Evolutionary conservation across 768 basidiomycete genomes (phyloP), one percentile per base, ranked within the genome.

Genomic region (Scleroderma citrinum): DNA sequence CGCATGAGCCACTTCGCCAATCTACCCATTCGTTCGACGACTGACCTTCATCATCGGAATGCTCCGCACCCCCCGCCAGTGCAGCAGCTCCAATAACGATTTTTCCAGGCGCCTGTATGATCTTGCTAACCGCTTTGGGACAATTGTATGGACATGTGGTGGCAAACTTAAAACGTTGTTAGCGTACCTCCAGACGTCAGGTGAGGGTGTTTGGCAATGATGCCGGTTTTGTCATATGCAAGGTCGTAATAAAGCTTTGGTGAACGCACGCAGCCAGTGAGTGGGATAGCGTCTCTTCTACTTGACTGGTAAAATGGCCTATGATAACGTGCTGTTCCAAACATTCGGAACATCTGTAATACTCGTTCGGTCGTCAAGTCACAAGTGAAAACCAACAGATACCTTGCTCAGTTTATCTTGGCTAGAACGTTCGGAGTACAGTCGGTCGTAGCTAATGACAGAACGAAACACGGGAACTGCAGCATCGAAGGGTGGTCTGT

Each of bases 71-170:
- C 2, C 82, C 82, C 14, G 72, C 80, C 26, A 66, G 60, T 35
- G 73, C 72, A 5, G 71, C 70, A 45, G 77, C 75, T 20, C 72
- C 70, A 29, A 78, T 68, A 16, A 73, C 71, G 3, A 77, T 66
- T 29, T 60, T 69, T 1, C 61, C 66, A 8, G 67, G 62, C 8
- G 57, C 61, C 51, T 85, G 83, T 14, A 75, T 63, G 20, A 84
- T 72, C 34, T 66, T 73, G 52, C 75, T 78, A 49, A 83, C 71
- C 29, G 73, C 83, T 80, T 37, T 34, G 11, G 43, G 8, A 47
- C 56, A 38, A 53, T 20, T 43, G 20, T 44, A 24, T 16, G 21
- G 21, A 38, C 16, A 12, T 10, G 24, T 26, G 40, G 24, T 26
- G 40, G 17, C 23, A 19, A 52, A 46, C 26, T 40, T 30, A 38